Percentiles rank a stretch among this genome's conserved stretches.
These are phyloP conservation scores for Yueomyces sp. DNA, from an alignment of 1,139 yeast genomes.

Conservation along the genomic window DNA sequence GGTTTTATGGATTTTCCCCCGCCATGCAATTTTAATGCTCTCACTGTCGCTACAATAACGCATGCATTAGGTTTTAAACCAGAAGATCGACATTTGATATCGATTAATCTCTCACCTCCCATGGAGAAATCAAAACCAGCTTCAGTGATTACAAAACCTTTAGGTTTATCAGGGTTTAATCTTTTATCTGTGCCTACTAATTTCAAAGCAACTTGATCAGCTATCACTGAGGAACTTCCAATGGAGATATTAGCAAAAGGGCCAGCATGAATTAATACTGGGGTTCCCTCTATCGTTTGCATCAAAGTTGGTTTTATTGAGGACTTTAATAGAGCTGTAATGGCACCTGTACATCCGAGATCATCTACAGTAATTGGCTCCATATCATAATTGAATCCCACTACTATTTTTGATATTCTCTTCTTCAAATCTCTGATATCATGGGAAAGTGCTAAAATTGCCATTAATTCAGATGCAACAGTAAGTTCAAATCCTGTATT, in stretches of 20 bases:
- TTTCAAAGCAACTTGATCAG: slow-evolving; percentile 63
- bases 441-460: slow-evolving; percentile 60
- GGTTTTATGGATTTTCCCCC: slow-evolving; percentile 81
- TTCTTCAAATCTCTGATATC: slow-evolving; percentile 55
- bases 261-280: slow-evolving; percentile 76
- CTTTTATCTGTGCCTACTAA: slow-evolving; percentile 36
- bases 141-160: slow-evolving; percentile 68
- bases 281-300: slow-evolving; percentile 81
- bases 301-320: slow-evolving; percentile 75
- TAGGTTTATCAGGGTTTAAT: slow-evolving; percentile 29
- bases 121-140: slow-evolving; percentile 81
- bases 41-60: slow-evolving; percentile 66
- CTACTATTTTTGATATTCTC: slow-evolving; percentile 59
- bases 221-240: slow-evolving; percentile 73
- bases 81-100: slow-evolving; percentile 67
- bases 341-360: slow-evolving; percentile 70
- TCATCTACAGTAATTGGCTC: slow-evolving; percentile 68
- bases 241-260: slow-evolving; percentile 80
- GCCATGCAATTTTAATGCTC: slow-evolving; percentile 73
- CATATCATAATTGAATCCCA: slow-evolving; percentile 52
- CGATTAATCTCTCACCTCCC: slow-evolving; percentile 81
- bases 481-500: slow-evolving; percentile 70
- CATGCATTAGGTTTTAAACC: slow-evolving; percentile 63
- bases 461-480: slow-evolving; percentile 76
- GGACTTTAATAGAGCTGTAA: slow-evolving; percentile 65